Conservation (phyloP, 1,284 basidiomycete species). For the Neonothopanus nambi region DNA sequence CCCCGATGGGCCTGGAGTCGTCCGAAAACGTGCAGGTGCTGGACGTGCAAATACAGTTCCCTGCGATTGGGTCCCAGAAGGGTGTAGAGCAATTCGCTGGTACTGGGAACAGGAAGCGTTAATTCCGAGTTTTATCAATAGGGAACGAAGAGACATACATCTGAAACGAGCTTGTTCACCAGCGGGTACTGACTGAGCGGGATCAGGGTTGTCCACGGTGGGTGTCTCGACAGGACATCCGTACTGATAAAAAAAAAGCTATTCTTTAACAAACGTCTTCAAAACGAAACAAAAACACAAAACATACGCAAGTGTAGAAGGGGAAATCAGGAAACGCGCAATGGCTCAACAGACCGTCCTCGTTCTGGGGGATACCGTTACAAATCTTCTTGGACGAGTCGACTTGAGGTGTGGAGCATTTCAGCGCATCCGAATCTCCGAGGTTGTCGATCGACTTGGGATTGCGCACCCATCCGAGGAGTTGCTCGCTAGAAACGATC, state of each 20-base stretch:
- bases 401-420: conserved; percentile 64
- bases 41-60: conserved; percentile 62
- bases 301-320: conserved; percentile 74
- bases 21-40: conserved; percentile 62
- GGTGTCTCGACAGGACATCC: conserved; percentile 66
- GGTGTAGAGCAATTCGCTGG: conserved; percentile 75
- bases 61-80: conserved; percentile 76
- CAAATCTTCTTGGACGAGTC: conserved; percentile 58
- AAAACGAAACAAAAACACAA: neutral
- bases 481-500: conserved; percentile 76
- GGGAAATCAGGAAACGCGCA: conserved; percentile 75
- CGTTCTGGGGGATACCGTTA: conserved; percentile 70
- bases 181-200: conserved; percentile 49
- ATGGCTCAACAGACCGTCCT: conserved; percentile 57
- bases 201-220: conserved; percentile 62
- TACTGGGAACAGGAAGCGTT: conserved; percentile 37
- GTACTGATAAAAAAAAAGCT: conserved; percentile 47
- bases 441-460: conserved; percentile 67
- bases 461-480: conserved; percentile 74
- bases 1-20: conserved; percentile 65
- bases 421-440: conserved; percentile 50
- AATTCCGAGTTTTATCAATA: neutral
- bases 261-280: neutral
- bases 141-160: conserved; percentile 39
- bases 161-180: conserved; percentile 51